phyloP scores from a whole-genome alignment of 2,329 filamentous ascomycete genomes.

The Paracoccidioides brasiliensis region DNA sequence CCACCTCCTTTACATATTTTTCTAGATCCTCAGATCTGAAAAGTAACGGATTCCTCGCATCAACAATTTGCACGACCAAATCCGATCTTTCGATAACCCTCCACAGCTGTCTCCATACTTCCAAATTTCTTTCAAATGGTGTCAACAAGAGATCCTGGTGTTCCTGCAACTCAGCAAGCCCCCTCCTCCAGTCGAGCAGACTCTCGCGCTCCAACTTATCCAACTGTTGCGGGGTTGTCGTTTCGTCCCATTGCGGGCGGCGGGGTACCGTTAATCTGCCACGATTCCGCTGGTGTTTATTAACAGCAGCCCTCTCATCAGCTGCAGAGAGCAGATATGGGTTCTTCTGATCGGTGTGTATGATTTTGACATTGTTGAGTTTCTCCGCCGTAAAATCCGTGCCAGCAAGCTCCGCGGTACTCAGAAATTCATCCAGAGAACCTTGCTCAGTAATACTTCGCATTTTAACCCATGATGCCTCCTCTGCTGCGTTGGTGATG shows the following conservation, averaged over 20 bases:
- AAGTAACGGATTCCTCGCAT: constrained; percentile 84
- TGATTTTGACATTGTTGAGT: constrained; percentile 98
- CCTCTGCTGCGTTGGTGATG: constrained; percentile 77
- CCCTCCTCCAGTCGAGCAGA: constrained; percentile 77
- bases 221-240: constrained; percentile 70
- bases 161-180: constrained; percentile 84
- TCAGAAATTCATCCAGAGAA: constrained; percentile 89
- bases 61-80: constrained; percentile 93
- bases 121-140: constrained; percentile 90
- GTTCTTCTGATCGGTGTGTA: constrained; percentile 91
- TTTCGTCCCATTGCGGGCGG: constrained; percentile 75
- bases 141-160: constrained; percentile 93
- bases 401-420: constrained; percentile 89
- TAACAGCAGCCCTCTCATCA: constrained; percentile 65
- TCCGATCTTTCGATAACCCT: constrained; percentile 95
- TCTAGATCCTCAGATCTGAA: constrained; percentile 93
- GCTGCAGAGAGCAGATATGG: constrained; percentile 76
- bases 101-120: constrained; percentile 97
- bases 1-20: constrained; percentile 84
- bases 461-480: constrained; percentile 98
- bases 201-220: constrained; percentile 66
- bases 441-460: constrained; percentile 95
- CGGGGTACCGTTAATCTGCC: constrained; percentile 74
- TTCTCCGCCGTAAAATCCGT: constrained; percentile 99
- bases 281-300: constrained; percentile 73